Percentiles rank a stretch among this genome's conserved stretches.
phyloP scores from a whole-genome alignment of 192 early-diverging fungal genomes.

The Martensiomyces pterosporus region DNA sequence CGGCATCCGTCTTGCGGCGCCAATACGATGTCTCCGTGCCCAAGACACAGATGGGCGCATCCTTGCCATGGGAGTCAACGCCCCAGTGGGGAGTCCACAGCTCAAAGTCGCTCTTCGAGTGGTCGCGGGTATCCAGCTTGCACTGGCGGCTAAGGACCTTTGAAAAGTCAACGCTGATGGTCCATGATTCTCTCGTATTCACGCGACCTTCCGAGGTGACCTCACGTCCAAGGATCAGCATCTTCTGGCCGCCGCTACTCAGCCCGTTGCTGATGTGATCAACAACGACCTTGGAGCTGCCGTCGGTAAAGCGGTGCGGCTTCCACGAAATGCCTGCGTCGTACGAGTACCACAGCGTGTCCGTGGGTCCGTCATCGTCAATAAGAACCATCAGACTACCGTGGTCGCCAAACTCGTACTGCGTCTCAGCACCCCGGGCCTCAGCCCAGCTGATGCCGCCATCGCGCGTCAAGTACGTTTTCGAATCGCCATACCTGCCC shows the following conservation, averaged over 20 bases:
- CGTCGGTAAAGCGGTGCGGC: constrained; percentile 53
- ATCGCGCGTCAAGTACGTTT: constrained; percentile 80
- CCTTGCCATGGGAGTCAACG: constrained; percentile 37
- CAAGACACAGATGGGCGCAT: constrained; percentile 60
- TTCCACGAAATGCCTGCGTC: constrained; percentile 80
- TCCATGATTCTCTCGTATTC: constrained; percentile 17
- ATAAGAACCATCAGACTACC: constrained; percentile 79
- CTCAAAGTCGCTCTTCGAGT: constrained; percentile 81
- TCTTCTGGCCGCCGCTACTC: constrained; percentile 61
- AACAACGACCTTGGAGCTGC: constrained; percentile 54
- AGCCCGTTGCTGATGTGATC: constrained; percentile 60
- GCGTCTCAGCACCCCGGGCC: constrained; percentile 58
- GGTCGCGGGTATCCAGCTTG: constrained; percentile 46
- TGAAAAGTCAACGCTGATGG: constrained; percentile 63
- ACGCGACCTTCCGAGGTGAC: constrained; percentile 12
- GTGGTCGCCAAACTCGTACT: constrained; percentile 88
- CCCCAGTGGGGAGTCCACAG: constrained; percentile 62
- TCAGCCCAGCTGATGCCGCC: constrained; percentile 82
- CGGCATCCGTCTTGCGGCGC: constrained; percentile 65
- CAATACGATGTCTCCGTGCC: constrained; percentile 63
- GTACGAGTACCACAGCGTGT: constrained; percentile 66
- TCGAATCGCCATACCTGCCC: constrained; percentile 53
- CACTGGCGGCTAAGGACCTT: constrained; percentile 45
- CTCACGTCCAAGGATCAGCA: constrained; percentile 65
- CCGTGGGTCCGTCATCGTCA: constrained; percentile 66